Evolutionary conservation across 164 flowering plant genomes (phyloP).

Genomic region (Tinospora cordifolia): DNA sequence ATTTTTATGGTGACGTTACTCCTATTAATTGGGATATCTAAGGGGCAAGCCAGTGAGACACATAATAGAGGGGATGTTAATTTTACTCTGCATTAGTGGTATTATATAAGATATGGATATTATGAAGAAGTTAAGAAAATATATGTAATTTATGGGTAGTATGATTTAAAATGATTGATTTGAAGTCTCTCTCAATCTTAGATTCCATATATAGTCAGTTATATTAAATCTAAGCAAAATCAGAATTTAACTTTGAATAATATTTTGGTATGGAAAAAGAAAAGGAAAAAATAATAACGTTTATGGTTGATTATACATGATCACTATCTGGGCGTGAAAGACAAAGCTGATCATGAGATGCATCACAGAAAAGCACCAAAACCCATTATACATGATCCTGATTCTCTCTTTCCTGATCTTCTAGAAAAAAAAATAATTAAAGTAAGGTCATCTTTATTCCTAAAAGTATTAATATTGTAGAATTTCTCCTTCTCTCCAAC

Average conservation of each 20-base stretch:
- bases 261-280: neutral
- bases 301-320: neutral
- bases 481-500: neutral
- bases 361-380: neutral
- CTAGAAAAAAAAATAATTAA: neutral
- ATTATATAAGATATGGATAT: no score
- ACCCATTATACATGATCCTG: neutral
- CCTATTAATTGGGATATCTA: neutral
- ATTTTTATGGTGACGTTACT: neutral
- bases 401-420: neutral
- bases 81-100: neutral
- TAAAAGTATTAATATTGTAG: neutral
- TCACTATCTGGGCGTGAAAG: neutral
- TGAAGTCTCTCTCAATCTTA: neutral
- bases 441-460: neutral
- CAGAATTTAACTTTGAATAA: neutral
- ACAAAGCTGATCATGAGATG: neutral
- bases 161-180: no score
- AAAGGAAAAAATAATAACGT: neutral
- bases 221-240: neutral
- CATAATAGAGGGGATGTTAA: conserved; percentile 3
- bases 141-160: neutral
- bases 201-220: neutral
- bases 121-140: neutral
- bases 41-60: neutral